Base-by-base conservation (phyloP, 257 asterid species). In the Fraxinus excelsior region DNA sequence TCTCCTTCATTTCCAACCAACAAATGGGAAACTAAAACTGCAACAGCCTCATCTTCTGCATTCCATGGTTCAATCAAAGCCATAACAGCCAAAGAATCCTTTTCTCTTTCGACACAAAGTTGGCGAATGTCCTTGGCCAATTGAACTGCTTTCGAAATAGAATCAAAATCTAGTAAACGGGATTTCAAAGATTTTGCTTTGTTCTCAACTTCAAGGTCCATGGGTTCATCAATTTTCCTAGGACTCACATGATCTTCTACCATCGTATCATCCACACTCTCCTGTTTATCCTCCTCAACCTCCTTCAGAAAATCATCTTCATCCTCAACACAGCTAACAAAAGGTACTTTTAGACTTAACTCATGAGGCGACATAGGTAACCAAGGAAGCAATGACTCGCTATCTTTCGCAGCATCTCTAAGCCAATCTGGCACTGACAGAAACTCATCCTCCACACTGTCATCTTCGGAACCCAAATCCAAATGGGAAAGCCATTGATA, bases 41-140 rank as follows among this genome's bases (percentile, higher is more conserved):
- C 84, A 77, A 90, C 82, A 34, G 86, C 84, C 76, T 93, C 97
- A 71, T 93, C 97, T 72, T 88, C 95, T 19, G 77, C 86, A 62
- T 78, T 71, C 98, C 98, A 93, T 12, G 95, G 95, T 84, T 90
- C 92, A 38, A 89, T 82, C 79, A 84, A 53, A 74, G 76, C 76
- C 87, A 91, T 78, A 75, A 90, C 67, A 11, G 44, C 79, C 77
- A 88, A 87, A 19, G 87, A 34, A 29, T 82, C 76, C 31, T 44
- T 38, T 72, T 72, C 79, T 31, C 72, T 84, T 21, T 72, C 76
- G 1, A 67, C 31, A 74, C 93, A 88, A 77, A 93, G 87, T 34
- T 79, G 71, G 13, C 18, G 86, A 56, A 91, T 83, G 37, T 90
- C 91, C 71, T 74, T 77, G 18, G 87, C 87, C 51, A 88, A 76